A percentile compares a stretch with the other conserved stretches of the same genome.
These are phyloP conservation scores for Aphanocladium album DNA, from an alignment of 2,329 filamentous ascomycete species.

Conservation along the genomic window DNA sequence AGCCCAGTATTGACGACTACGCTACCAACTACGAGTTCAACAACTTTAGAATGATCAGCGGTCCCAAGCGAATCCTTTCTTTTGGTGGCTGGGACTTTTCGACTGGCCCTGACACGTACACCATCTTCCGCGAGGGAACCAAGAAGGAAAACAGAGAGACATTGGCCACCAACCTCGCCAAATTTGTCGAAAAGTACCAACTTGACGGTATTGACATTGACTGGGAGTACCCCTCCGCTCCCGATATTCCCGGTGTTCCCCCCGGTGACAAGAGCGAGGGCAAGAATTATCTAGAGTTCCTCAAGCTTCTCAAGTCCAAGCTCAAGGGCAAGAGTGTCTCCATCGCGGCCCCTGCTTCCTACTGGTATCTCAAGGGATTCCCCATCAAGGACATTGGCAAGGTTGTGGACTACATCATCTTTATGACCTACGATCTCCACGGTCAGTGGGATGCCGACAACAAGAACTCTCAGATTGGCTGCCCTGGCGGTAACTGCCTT, in stretches of 20 bases:
- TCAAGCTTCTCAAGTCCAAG: conserved; percentile 9
- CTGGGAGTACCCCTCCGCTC: conserved; percentile 12
- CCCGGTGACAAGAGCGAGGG: conserved; percentile 12
- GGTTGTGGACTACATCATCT: conserved; percentile 50
- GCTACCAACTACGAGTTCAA: conserved; percentile 22
- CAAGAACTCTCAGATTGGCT: conserved; percentile 23
- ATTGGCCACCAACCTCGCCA: conserved; percentile 25
- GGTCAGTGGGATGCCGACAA: conserved; percentile 55
- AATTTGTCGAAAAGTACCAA: neutral
- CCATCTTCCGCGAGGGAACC: conserved; percentile 32
- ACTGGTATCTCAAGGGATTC: conserved; percentile 42
- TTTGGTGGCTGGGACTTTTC: conserved; percentile 43
- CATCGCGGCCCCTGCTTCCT: conserved; percentile 31
- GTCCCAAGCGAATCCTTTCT: conserved; percentile 31
- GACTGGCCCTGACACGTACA: conserved; percentile 30
- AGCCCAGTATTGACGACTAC: conserved; percentile 18
- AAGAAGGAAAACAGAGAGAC: conserved; percentile 25
- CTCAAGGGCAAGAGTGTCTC: conserved; percentile 11
- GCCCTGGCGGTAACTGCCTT: conserved; percentile 28
- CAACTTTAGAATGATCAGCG: conserved; percentile 21
- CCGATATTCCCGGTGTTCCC: conserved; percentile 16
- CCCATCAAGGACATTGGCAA: conserved; percentile 41
- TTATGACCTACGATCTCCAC: conserved; percentile 72
- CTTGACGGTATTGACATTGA: conserved; percentile 13
- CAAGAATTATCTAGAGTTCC: conserved; percentile 11